Evolutionary conservation across 1,284 basidiomycete species (phyloP).

Genomic region (Sanghuangporus baumii): DNA sequence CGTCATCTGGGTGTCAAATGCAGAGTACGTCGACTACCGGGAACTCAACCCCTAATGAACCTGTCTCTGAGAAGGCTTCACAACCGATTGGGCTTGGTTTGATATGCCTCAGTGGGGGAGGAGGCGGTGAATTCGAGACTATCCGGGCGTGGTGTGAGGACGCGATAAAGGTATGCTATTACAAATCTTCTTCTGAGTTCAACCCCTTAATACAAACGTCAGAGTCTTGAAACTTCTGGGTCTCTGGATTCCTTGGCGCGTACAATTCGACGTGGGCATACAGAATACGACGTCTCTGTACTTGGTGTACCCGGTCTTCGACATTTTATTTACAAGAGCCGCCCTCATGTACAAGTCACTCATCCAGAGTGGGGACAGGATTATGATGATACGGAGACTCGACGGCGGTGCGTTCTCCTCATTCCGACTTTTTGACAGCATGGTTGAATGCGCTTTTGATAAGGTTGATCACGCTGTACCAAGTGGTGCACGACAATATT

Average conservation of each 20-base stretch:
- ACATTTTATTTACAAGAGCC: slow-evolving; percentile 94
- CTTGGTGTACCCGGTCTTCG: slow-evolving; percentile 83
- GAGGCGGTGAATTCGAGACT: slow-evolving; percentile 61
- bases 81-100: slow-evolving; percentile 32
- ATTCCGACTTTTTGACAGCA: background rate
- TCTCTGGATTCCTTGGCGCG: slow-evolving; percentile 41
- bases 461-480: slow-evolving; percentile 80
- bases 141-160: slow-evolving; percentile 67
- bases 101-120: slow-evolving; percentile 62
- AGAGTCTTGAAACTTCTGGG: slow-evolving; percentile 62
- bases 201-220: background rate
- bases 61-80: background rate
- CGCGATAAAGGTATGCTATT: slow-evolving; percentile 28
- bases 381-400: slow-evolving; percentile 59
- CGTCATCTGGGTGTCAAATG: background rate
- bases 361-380: slow-evolving; percentile 78
- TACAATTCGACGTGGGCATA: slow-evolving; percentile 30
- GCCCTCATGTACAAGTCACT: slow-evolving; percentile 84
- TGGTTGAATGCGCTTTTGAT: background rate
- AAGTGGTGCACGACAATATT: slow-evolving; percentile 76
- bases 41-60: slow-evolving; percentile 11
- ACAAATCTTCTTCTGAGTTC: background rate
- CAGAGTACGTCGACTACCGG: background rate
- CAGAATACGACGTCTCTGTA: slow-evolving; percentile 61
- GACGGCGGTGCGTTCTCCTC: slow-evolving; percentile 42